Base-by-base conservation (phyloP, 345 rosid species). In the Gossypium stocksii region DNA sequence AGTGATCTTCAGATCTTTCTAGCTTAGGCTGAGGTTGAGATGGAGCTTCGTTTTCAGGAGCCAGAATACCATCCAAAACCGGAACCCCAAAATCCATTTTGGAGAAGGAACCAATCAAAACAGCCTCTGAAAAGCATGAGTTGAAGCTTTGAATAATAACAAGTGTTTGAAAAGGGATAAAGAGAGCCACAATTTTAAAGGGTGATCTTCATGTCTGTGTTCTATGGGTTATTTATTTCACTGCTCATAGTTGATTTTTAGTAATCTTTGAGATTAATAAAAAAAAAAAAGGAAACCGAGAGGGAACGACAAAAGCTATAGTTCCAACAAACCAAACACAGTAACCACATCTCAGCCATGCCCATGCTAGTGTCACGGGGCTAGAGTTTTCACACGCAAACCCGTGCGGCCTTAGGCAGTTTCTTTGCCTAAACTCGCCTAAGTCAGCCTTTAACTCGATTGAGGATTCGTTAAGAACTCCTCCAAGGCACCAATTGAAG, bases 1-100 rank as follows among this genome's bases (percentile, higher is more conserved):
- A 79, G 61, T 64, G 84, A 60, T 83, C 86, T 65, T 88, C 91
- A 80, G 88, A 85, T 80, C 88, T 79, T 34, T 84, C 86, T 73
- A 74, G 87, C 72, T 68, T 83, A n/a, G 65, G 20, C 43, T 38
- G 86, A 72, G 73, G 51, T 56, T 73, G 87, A 71, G 80, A 77
- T 53, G 64, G 41, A 61, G 82, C 78, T 63, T 79, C 90, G 68
- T 65, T 80, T 71, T 76, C 84, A 52, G 74, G 72, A 74, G 80
- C 82, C 76, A 81, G 46, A 20, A 84, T 46, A 62, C 86, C 85
- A 74, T 84, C 92, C 74, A 78, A 82, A 77, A 80, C 70, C 79
- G 82, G 83, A 78, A 73, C 79, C 70, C 85, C 89, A 74, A 82
- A 82, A 79, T 88, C 91, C 93, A 67, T 67, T 23, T 67, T 15